Conservation (phyloP, 2,329 filamentous ascomycete genomes). For the Pseudomassariella vexata region DNA sequence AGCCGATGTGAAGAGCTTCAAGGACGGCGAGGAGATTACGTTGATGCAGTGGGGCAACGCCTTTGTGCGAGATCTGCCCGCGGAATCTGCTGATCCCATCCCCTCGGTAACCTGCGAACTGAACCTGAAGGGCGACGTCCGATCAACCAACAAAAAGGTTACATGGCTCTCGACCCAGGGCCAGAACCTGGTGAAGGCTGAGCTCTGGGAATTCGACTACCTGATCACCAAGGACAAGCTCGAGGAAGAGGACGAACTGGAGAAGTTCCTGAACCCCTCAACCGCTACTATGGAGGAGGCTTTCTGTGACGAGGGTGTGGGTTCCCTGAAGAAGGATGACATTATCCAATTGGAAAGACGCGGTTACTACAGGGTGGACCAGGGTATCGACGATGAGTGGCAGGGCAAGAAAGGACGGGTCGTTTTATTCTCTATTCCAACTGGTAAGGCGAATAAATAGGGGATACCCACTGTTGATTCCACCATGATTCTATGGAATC, state of each 20-base stretch:
- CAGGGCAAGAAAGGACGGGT: slow-evolving; percentile 47
- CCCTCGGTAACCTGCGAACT: slow-evolving; percentile 73
- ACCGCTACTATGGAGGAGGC: slow-evolving; percentile 72
- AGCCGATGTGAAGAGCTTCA: slow-evolving; percentile 76
- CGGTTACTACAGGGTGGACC: slow-evolving; percentile 86
- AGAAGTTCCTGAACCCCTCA: slow-evolving; percentile 73
- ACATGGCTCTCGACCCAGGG: slow-evolving; percentile 80
- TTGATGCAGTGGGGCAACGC: slow-evolving; percentile 97
- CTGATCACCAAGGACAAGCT: slow-evolving; percentile 93
- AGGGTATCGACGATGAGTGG: slow-evolving; percentile 45
- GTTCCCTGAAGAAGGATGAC: slow-evolving; percentile 73
- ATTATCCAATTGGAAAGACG: slow-evolving; percentile 94
- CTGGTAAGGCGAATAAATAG: slow-evolving; percentile 42
- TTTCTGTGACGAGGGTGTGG: slow-evolving; percentile 75
- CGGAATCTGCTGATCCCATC: slow-evolving; percentile 49
- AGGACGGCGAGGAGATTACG: slow-evolving; percentile 83
- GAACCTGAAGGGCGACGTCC: slow-evolving; percentile 89
- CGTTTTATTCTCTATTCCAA: slow-evolving; percentile 53
- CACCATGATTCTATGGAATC: too few relatives aligned
- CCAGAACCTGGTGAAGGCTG: slow-evolving; percentile 72
- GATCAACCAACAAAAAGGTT: slow-evolving; percentile 93
- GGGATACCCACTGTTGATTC: too few relatives aligned
- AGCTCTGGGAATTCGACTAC: slow-evolving; percentile 93
- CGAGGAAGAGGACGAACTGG: slow-evolving; percentile 78
- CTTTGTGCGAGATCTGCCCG: slow-evolving; percentile 63